A percentile compares a stretch with the other conserved stretches of the same genome.
phyloP scores from a whole-genome alignment of 805 yeast species.

The Candida insectalens region DNA sequence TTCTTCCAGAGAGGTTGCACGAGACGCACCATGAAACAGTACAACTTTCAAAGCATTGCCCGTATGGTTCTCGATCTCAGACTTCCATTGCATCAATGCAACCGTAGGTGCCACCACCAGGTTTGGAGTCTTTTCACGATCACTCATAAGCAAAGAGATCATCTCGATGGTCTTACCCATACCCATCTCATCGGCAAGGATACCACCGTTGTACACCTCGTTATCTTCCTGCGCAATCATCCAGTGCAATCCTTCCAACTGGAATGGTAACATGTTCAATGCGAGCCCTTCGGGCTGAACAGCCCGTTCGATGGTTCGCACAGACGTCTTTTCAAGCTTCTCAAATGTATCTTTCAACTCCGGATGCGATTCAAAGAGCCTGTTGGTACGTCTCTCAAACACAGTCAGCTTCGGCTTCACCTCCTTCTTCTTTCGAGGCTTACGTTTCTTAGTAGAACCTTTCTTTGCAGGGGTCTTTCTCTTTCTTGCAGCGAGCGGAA shows the following conservation, averaged over 20 bases:
- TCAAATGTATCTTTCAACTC: constrained; percentile 66
- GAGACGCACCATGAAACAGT: constrained; percentile 79
- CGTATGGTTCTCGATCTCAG: constrained; percentile 83
- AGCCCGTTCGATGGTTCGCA: constrained; percentile 44
- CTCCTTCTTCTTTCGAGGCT: constrained; percentile 14
- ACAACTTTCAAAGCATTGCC: constrained; percentile 57
- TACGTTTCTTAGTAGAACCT: constrained; percentile 13
- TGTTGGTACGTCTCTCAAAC: constrained; percentile 58
- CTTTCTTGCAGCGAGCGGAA: constrained; percentile 5
- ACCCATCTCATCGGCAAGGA: constrained; percentile 98
- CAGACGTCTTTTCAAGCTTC: constrained; percentile 38
- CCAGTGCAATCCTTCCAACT: constrained; percentile 91
- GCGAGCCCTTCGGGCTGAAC: constrained; percentile 74
- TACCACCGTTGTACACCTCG: constrained; percentile 75
- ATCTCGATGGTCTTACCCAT: constrained; percentile 99
- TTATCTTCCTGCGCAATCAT: constrained; percentile 76
- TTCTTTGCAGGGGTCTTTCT: constrained; percentile 8
- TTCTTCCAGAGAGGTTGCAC: constrained; percentile 49
- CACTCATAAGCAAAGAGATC: constrained; percentile 74
- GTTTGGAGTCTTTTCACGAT: constrained; percentile 58
- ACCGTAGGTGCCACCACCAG: constrained; percentile 96
- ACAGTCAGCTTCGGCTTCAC: constrained; percentile 51
- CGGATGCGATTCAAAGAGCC: constrained; percentile 70
- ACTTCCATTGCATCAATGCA: constrained; percentile 97
- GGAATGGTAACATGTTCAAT: constrained; percentile 75